Base-by-base conservation (phyloP, 192 early-diverging fungal genomes). In the Endogone sp. region DNA sequence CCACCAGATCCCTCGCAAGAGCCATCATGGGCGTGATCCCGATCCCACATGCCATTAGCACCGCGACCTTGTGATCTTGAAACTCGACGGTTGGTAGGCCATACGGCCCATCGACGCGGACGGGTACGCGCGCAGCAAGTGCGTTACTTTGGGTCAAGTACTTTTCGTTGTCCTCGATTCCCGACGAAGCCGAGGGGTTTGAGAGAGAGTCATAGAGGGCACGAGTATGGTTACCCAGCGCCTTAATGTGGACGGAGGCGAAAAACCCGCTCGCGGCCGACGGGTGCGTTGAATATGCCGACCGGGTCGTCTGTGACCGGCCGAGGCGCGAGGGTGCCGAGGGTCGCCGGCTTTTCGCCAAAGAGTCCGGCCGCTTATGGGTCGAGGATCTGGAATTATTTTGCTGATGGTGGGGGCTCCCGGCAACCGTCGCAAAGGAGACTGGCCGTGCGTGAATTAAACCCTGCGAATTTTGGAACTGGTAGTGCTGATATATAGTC, bases 61-160 rank as follows among this genome's bases (percentile, higher is more conserved):
- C 61, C 9, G 79, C 56, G 6, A 73, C 67, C 22, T 49, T 29
- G 26, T 82, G 66, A 28, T 74, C 71, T 29, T 67, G 68, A 29
- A 74, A 76, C 26, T 79, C 77, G 0, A 79, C 20, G 61, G 44
- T 54, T 21, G 77, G 28, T 62, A 49, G 67, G 3, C 80, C 80
- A 74, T 76, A 79, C 9, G 80, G 80, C 3, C 80, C 80, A 71
- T 82, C 77, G 3, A 82, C 29, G 30, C 59, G 56, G n/a, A 69
- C 37, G 37, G 37, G 37, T 16, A 49, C 37, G 37, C 37, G 37
- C 37, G 37, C 37, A 49, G 37, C 37, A 16, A 49, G 37, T 16
- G 9, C 37, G 37, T 49, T 49, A 16, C 37, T 49, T 16, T 6
- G 37, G 16, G 6, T 6, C 37, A 49, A 49, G 16, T 49, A 49